Conservation (phyloP, 2,329 filamentous ascomycete species). For the Penicillium sp. region DNA sequence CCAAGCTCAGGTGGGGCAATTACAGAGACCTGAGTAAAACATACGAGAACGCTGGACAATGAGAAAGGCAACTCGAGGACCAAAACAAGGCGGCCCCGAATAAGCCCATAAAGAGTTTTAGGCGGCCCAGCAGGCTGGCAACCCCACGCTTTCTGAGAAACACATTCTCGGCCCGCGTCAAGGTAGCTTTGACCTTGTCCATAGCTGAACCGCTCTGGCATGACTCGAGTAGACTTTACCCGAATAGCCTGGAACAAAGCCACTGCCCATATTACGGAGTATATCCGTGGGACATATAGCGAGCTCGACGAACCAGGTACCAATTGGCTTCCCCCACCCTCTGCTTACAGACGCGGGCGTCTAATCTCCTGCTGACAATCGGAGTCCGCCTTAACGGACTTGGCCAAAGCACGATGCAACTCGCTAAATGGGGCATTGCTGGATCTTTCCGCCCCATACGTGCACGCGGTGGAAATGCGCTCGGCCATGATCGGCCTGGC, state of each 20-base stretch:
- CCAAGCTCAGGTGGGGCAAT: conserved; percentile 27
- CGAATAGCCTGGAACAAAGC: not conserved
- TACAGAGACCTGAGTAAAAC: not conserved
- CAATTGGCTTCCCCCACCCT: not conserved
- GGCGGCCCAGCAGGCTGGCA: conserved; percentile 12
- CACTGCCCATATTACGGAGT: not conserved
- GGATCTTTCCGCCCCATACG: conserved; percentile 1
- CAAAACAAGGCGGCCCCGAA: not conserved
- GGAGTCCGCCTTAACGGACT: conserved; percentile 1
- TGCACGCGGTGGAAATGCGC: not conserved
- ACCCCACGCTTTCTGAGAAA: not conserved
- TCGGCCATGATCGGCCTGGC: not conserved
- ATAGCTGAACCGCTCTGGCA: too few species aligned
- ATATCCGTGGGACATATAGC: not conserved
- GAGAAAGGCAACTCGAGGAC: conserved; percentile 5
- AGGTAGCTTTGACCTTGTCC: not conserved
- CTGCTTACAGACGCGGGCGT: conserved; percentile 15
- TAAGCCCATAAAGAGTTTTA: conserved; percentile 4
- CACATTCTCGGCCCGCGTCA: conserved; percentile 1
- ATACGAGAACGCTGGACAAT: conserved; percentile 2
- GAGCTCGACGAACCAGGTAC: not conserved
- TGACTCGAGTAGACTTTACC: too few species aligned
- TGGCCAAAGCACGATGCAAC: not conserved
- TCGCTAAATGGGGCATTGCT: not conserved
- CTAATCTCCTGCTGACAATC: conserved; percentile 11